Evolutionary conservation across 495 filamentous ascomycete species (phyloP).

Genomic region (Penicillium tannophilum): DNA sequence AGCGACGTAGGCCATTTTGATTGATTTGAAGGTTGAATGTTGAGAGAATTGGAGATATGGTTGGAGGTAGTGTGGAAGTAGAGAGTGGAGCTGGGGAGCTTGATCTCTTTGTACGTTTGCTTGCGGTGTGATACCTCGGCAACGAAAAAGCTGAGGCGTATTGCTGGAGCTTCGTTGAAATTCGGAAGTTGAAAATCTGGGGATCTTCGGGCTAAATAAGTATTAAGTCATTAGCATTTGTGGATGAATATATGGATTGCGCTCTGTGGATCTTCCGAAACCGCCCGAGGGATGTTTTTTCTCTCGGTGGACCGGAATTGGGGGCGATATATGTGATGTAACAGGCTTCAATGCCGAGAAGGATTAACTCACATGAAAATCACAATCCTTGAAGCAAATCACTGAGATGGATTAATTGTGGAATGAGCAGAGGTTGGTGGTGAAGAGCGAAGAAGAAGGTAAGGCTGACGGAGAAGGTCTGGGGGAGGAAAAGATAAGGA

Average conservation of each 20-base stretch:
- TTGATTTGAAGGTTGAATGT: conserved; percentile 8
- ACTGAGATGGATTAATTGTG: background rate
- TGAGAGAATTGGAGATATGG: background rate
- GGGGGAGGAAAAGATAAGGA: background rate
- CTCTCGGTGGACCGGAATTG: conserved; percentile 18
- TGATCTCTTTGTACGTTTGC: background rate
- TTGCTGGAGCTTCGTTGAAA: background rate
- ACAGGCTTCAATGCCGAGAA: background rate
- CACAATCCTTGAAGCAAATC: background rate
- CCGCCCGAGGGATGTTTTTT: conserved; percentile 17
- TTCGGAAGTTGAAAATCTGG: background rate
- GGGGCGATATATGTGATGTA: conserved; percentile 16
- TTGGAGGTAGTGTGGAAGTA: background rate
- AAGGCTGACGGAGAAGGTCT: background rate
- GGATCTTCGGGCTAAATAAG: background rate
- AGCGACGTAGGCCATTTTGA: conserved; percentile 30
- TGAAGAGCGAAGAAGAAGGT: background rate
- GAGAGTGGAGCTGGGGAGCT: conserved; percentile 1
- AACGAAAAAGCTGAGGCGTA: conserved; percentile 3
- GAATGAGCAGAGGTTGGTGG: background rate
- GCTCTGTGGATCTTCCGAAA: conserved; percentile 15
- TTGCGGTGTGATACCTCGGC: background rate
- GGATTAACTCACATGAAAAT: conserved; percentile 18
- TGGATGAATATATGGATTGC: conserved; percentile 11
- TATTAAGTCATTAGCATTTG: conserved; percentile 7